Evolutionary conservation across 2,329 filamentous ascomycete species (phyloP).

Genomic region (Talaromyces sp.): DNA sequence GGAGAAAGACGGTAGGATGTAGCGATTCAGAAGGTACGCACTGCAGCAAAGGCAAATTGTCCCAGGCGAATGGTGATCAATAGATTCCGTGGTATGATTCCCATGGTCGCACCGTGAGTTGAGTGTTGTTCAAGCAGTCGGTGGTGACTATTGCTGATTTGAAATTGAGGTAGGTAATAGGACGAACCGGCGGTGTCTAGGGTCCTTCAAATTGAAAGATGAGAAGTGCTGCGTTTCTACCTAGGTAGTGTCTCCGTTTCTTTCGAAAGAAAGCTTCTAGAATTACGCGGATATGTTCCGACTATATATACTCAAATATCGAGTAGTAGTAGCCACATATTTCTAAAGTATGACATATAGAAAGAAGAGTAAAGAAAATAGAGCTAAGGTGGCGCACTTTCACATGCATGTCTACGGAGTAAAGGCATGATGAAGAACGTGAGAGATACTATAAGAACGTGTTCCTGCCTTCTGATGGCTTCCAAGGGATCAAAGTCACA

Average conservation of each 20-base stretch:
- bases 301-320: not conserved
- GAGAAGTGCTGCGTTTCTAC: no score
- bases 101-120: slow-evolving; percentile 34
- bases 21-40: slow-evolving; percentile 34
- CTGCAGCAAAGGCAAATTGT: slow-evolving; percentile 64
- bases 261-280: no score
- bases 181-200: no score
- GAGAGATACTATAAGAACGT: not conserved
- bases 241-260: not conserved
- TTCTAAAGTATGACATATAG: not conserved
- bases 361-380: not conserved
- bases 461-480: no score
- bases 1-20: slow-evolving; percentile 16
- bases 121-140: not conserved
- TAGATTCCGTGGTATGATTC: slow-evolving; percentile 48
- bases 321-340: not conserved
- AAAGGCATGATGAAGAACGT: not conserved
- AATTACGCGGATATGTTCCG: not conserved
- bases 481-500: not conserved
- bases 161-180: not conserved
- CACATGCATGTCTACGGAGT: not conserved
- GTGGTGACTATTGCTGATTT: not conserved
- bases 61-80: slow-evolving; percentile 55
- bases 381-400: not conserved
- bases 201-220: no score